These are phyloP conservation scores for Thraustochytrium sp. DNA, from an alignment of 352 stramenopile species.

Conservation along the genomic window DNA sequence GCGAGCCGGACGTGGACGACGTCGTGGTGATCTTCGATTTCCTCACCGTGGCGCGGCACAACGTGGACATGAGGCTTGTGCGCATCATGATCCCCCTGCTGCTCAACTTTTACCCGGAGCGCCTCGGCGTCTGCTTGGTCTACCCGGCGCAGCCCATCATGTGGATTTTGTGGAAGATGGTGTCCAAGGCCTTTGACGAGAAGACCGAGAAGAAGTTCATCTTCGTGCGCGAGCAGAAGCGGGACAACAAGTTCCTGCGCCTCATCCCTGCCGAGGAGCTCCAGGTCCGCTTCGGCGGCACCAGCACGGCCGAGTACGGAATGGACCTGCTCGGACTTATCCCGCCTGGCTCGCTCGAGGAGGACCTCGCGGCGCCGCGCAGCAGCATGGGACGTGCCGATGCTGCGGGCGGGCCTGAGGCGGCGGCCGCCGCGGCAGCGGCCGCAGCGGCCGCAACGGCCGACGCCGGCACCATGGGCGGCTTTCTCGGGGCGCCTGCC, in stretches of 20 bases:
- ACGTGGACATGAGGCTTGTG: conserved; percentile 26
- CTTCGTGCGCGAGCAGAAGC: conserved; percentile 38
- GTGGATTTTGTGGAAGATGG: conserved; percentile 40
- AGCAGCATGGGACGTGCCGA: not conserved
- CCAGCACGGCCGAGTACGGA: conserved; percentile 20
- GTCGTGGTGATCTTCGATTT: conserved; percentile 42
- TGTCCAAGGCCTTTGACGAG: conserved; percentile 30
- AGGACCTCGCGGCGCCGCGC: not conserved
- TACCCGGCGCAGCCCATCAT: not conserved
- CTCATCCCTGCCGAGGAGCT: conserved; percentile 12
- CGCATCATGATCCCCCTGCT: conserved; percentile 28
- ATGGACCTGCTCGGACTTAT: conserved; percentile 5
- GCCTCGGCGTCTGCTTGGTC: conserved; percentile 26
- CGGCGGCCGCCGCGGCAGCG: no score
- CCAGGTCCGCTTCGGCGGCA: conserved; percentile 28
- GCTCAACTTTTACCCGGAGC: conserved; percentile 41
- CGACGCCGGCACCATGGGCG: no score
- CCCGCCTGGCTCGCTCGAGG: not conserved
- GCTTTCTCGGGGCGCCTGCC: not conserved
- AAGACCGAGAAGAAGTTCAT: conserved; percentile 42
- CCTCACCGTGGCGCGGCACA: conserved; percentile 14
- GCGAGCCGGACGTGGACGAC: conserved; percentile 27
- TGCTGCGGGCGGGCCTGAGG: not conserved
- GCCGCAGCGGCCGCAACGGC: no score
- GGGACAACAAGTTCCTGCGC: conserved; percentile 28